Evolutionary conservation across 805 yeast species (phyloP).

Genomic region (Komagataella populi): DNA sequence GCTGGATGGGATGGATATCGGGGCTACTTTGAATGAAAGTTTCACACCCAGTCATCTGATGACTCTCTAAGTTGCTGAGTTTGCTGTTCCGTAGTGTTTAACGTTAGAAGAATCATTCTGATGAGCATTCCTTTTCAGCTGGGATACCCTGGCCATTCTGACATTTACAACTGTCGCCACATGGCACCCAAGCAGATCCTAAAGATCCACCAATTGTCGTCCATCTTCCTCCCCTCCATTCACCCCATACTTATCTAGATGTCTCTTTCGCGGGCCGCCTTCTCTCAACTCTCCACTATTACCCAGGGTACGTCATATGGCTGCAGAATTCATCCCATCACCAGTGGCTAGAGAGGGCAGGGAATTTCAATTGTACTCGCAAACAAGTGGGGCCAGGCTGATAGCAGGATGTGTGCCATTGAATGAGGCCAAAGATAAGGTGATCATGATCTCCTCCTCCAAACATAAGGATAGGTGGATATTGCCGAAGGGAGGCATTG

Average conservation of each 20-base stretch:
- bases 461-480: slow-evolving; percentile 67
- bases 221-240: neutral
- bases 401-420: slow-evolving; percentile 90
- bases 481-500: slow-evolving; percentile 93
- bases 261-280: neutral
- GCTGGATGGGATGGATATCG: too few species aligned
- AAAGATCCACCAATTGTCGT: neutral
- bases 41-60: too few species aligned
- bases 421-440: slow-evolving; percentile 38
- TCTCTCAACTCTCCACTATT: neutral
- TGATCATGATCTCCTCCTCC: slow-evolving; percentile 69
- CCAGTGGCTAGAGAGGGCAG: slow-evolving; percentile 38
- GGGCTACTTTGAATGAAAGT: too few species aligned
- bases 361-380: slow-evolving; percentile 42
- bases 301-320: neutral
- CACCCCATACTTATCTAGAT: neutral
- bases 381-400: slow-evolving; percentile 58
- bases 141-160: too few species aligned
- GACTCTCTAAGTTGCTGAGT: too few species aligned
- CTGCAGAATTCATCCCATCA: neutral
- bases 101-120: too few species aligned
- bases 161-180: neutral
- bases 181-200: neutral
- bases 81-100: too few species aligned
- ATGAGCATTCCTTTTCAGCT: too few species aligned